These are phyloP conservation scores for Taiozyma onychis DNA, from an alignment of 1,139 yeast genomes.

Conservation along the genomic window DNA sequence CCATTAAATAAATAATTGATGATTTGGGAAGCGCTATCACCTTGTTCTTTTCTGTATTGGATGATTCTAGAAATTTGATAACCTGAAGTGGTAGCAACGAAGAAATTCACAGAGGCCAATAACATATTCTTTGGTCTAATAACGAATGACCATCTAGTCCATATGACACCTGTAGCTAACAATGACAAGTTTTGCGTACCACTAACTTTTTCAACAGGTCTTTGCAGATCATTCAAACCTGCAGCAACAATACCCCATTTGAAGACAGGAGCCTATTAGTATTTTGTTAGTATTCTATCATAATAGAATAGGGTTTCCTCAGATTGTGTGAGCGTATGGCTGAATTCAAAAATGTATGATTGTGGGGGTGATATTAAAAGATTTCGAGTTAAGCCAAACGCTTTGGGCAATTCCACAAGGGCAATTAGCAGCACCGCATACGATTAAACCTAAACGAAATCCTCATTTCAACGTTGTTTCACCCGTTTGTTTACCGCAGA, in stretches of 20 bases:
- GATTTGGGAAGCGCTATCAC: slow-evolving; percentile 49
- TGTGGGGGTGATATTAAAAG: not conserved
- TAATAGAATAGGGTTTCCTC: too few relatives aligned
- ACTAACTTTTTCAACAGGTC: slow-evolving; percentile 88
- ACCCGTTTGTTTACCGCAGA: too few relatives aligned
- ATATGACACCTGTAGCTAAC: slow-evolving; percentile 86
- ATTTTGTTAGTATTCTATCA: slow-evolving; percentile 3
- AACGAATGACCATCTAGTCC: slow-evolving; percentile 98
- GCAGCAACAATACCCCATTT: slow-evolving; percentile 90
- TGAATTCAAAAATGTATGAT: not conserved
- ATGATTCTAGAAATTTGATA: slow-evolving; percentile 71
- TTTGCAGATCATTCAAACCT: slow-evolving; percentile 75
- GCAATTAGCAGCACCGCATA: too few relatives aligned
- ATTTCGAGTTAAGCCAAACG: too few relatives aligned
- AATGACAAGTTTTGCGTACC: slow-evolving; percentile 88
- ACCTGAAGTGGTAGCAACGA: slow-evolving; percentile 87
- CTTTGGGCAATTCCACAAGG: too few relatives aligned
- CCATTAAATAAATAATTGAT: slow-evolving; percentile 54
- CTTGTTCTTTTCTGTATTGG: slow-evolving; percentile 50
- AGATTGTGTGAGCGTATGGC: not conserved
- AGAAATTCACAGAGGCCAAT: slow-evolving; percentile 90
- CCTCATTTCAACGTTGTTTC: too few relatives aligned
- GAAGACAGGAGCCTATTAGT: slow-evolving; percentile 16
- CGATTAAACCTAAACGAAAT: too few relatives aligned
- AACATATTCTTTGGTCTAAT: slow-evolving; percentile 84